Percentiles rank a stretch among this genome's conserved stretches.
Conservation (phyloP, 163 green algal species). For the Volvox carteri region DNA sequence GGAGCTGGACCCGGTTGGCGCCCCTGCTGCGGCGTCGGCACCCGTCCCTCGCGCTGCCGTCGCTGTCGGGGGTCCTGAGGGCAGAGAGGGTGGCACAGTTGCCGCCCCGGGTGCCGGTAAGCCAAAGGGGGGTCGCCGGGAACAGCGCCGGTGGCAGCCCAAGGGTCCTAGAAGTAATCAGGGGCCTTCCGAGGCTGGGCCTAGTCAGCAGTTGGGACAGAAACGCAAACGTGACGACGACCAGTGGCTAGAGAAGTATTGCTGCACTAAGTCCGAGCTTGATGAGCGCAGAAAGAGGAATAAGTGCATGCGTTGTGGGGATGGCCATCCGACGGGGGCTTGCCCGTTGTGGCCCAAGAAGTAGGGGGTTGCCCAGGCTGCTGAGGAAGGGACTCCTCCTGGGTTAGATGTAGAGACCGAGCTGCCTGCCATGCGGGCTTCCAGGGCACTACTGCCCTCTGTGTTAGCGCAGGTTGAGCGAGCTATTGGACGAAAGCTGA, state of each 20-base stretch:
- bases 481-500: not conserved
- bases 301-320: not conserved
- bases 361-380: not conserved
- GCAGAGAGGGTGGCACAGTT: not conserved
- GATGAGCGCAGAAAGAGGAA: not conserved
- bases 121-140: not conserved
- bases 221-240: not conserved
- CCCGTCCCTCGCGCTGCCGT: no score
- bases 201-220: not conserved
- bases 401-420: not conserved
- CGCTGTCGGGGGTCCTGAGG: no score
- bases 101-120: not conserved
- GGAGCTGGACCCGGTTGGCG: not conserved
- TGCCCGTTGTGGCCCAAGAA: not conserved
- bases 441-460: not conserved
- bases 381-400: not conserved
- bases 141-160: no score
- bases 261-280: not conserved
- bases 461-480: not conserved
- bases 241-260: not conserved
- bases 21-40: not conserved
- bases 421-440: not conserved
- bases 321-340: not conserved
- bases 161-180: no score
- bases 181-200: not conserved